phyloP scores from a whole-genome alignment of 306 rosid genomes.

The Bauhinia variegata region DNA sequence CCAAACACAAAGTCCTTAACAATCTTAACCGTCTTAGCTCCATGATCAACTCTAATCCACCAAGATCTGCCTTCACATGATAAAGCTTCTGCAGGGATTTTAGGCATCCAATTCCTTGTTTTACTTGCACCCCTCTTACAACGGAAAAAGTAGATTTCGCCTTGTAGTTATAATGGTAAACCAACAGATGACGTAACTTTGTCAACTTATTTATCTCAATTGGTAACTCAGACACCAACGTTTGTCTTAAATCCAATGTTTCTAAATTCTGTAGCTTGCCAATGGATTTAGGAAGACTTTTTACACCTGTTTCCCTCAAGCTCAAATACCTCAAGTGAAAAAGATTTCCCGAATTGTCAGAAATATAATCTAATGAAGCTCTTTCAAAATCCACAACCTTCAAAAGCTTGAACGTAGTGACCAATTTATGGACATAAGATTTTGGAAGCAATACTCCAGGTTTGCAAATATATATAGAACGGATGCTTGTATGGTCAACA shows the following conservation, averaged over 20 bases:
- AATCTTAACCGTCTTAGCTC: constrained; percentile 15
- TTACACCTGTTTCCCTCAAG: not conserved
- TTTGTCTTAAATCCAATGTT: not conserved
- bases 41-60: not conserved
- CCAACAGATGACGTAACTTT: not conserved
- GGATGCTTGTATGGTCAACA: too few relatives aligned
- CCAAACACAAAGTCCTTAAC: constrained; percentile 11
- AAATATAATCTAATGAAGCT: not conserved
- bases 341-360: not conserved
- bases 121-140: not conserved
- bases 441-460: too few relatives aligned
- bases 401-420: not conserved
- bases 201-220: not conserved
- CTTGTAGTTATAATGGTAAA: not conserved
- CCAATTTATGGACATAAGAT: too few relatives aligned
- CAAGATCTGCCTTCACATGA: not conserved
- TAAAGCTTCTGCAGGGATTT: not conserved
- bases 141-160: not conserved
- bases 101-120: not conserved
- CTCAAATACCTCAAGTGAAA: not conserved
- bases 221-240: not conserved
- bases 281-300: not conserved
- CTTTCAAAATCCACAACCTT: not conserved
- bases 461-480: too few relatives aligned
- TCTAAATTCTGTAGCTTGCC: not conserved